Conservation (phyloP, 345 rosid genomes). For the Eucalyptus coolabah region DNA sequence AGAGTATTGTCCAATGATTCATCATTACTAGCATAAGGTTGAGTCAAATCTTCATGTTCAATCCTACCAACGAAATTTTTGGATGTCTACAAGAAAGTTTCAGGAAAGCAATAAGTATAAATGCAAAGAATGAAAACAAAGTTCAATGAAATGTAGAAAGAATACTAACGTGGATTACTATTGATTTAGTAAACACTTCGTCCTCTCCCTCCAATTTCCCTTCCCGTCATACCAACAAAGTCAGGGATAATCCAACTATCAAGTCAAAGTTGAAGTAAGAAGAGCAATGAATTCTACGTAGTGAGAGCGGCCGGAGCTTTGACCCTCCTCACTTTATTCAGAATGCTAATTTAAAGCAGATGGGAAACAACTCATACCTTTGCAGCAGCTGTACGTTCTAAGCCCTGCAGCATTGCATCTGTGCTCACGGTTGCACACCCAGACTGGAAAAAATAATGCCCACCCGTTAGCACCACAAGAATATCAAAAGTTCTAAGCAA, state of each 20-base stretch:
- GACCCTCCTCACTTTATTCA: too few relatives aligned
- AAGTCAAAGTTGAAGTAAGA: too few relatives aligned
- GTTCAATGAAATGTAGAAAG: not conserved
- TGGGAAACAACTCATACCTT: not conserved
- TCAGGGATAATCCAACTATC: not conserved
- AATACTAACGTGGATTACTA: not conserved
- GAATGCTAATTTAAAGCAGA: too few relatives aligned
- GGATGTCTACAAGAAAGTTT: not conserved
- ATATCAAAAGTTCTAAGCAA: not conserved
- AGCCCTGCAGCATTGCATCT: constrained; percentile 78
- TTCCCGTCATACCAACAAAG: not conserved
- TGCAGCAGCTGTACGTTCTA: constrained; percentile 50
- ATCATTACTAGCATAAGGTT: not conserved
- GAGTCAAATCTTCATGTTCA: not conserved
- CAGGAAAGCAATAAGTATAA: not conserved
- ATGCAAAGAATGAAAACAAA: too few relatives aligned
- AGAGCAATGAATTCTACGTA: too few relatives aligned
- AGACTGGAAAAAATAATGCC: constrained; percentile 10
- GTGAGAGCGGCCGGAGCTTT: too few relatives aligned
- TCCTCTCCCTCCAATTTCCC: constrained; percentile 2
- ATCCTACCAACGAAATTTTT: not conserved
- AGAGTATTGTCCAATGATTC: not conserved
- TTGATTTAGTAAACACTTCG: not conserved
- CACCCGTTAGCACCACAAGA: not conserved
- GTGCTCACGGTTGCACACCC: constrained; percentile 75